phyloP scores from a whole-genome alignment of 2,329 filamentous ascomycete species.

The Aspergillus tanneri region DNA sequence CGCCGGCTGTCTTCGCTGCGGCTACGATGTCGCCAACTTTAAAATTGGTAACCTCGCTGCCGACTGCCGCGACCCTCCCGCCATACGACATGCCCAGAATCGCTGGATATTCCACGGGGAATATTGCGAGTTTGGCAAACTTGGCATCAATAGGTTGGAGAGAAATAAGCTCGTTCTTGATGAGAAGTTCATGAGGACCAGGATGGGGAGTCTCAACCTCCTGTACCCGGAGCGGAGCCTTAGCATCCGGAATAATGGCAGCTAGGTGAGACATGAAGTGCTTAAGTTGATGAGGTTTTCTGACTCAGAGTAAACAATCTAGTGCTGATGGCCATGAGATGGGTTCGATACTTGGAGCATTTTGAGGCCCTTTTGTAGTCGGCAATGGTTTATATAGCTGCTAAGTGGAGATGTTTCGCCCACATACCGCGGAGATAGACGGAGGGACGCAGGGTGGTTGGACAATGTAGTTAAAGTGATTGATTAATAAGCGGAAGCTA shows the following conservation, averaged over 20 bases:
- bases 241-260: not conserved
- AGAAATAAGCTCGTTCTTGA: conserved; percentile 14
- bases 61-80: conserved; percentile 16
- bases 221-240: not conserved
- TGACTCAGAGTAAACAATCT: too few species aligned
- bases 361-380: too few species aligned
- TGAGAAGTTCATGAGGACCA: conserved; percentile 10
- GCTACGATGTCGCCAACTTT: conserved; percentile 18
- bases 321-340: too few species aligned
- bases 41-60: conserved; percentile 11
- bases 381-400: too few species aligned
- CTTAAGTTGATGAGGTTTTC: too few species aligned
- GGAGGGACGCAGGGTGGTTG: too few species aligned
- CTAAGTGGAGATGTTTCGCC: too few species aligned
- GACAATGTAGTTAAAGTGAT: too few species aligned
- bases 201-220: not conserved
- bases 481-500: too few species aligned
- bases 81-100: conserved; percentile 19
- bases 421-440: too few species aligned
- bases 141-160: conserved; percentile 22
- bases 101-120: conserved; percentile 10
- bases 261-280: conserved; percentile 6
- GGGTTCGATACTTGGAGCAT: too few species aligned
- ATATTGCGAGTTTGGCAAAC: not conserved
- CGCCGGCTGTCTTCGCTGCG: conserved; percentile 8